phyloP scores from a whole-genome alignment of 2,329 filamentous ascomycete species.

The Camillea tinctor region DNA sequence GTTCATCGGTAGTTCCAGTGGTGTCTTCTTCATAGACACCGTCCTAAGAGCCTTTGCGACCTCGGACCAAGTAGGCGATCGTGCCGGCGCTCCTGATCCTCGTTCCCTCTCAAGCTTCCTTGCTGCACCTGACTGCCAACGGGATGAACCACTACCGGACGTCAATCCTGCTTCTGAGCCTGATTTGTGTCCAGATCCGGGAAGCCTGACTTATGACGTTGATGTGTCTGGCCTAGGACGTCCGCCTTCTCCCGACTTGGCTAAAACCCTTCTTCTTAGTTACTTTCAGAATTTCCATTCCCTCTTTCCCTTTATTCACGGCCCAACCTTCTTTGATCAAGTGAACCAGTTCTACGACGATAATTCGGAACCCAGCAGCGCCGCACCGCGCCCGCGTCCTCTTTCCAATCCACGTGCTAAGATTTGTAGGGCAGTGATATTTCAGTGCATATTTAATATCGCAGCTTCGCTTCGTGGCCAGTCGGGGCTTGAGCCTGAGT shows the following conservation, averaged over 20 bases:
- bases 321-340: conserved; percentile 45
- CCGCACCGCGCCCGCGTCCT: conserved; percentile 4
- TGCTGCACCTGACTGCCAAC: conserved; percentile 9
- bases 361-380: neutral
- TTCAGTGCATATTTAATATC: conserved; percentile 52
- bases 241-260: conserved; percentile 33
- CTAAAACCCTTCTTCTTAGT: conserved; percentile 39
- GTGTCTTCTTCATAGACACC: conserved; percentile 54
- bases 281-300: conserved; percentile 54
- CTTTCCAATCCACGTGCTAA: conserved; percentile 15
- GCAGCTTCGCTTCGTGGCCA: conserved; percentile 36
- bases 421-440: conserved; percentile 37
- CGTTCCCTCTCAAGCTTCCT: conserved; percentile 19
- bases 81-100: conserved; percentile 22
- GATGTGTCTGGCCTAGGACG: conserved; percentile 25
- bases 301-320: conserved; percentile 51
- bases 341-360: conserved; percentile 41
- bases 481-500: conserved; percentile 32
- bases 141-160: neutral
- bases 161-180: neutral
- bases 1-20: conserved; percentile 51
- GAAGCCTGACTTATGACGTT: conserved; percentile 12
- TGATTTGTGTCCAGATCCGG: neutral
- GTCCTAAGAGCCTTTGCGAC: conserved; percentile 50
- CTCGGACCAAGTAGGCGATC: conserved; percentile 11